A percentile compares a stretch with the other conserved stretches of the same genome.
phyloP scores from a whole-genome alignment of 176 grass and related monocot genomes.

The Carex pumila region DNA sequence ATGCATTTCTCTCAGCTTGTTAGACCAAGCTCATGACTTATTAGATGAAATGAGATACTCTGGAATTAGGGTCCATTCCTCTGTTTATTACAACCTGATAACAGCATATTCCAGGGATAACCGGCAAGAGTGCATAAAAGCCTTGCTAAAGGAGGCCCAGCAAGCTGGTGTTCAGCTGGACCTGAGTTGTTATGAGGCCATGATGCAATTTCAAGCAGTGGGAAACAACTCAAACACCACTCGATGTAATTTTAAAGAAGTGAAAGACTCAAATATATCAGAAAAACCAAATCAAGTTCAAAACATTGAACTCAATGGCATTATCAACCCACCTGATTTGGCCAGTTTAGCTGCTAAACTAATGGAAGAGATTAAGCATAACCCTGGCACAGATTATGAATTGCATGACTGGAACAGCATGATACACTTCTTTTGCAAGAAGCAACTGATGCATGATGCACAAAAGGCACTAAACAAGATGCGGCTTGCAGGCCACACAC shows the following conservation, averaged over 20 bases:
- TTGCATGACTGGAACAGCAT: constrained; percentile 87
- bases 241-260: constrained; percentile 50
- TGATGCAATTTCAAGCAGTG: constrained; percentile 50
- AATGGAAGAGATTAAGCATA: constrained; percentile 72
- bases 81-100: constrained; percentile 65
- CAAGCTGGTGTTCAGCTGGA: constrained; percentile 71
- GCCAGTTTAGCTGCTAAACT: constrained; percentile 52
- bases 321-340: constrained; percentile 24
- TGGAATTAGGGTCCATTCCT: constrained; percentile 70
- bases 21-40: constrained; percentile 84
- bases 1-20: constrained; percentile 68
- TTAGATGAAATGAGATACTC: constrained; percentile 90
- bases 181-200: constrained; percentile 48
- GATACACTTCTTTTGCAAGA: constrained; percentile 98
- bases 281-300: constrained; percentile 29
- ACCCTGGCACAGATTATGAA: constrained; percentile 38
- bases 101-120: constrained; percentile 70
- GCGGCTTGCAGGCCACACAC: constrained; percentile 56
- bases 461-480: constrained; percentile 83
- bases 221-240: constrained; percentile 46
- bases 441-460: constrained; percentile 77
- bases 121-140: constrained; percentile 43
- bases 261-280: constrained; percentile 49
- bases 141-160: constrained; percentile 67
- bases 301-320: neutral